Conservation (phyloP, 768 basidiomycete species). For the Leccinum broughii region DNA sequence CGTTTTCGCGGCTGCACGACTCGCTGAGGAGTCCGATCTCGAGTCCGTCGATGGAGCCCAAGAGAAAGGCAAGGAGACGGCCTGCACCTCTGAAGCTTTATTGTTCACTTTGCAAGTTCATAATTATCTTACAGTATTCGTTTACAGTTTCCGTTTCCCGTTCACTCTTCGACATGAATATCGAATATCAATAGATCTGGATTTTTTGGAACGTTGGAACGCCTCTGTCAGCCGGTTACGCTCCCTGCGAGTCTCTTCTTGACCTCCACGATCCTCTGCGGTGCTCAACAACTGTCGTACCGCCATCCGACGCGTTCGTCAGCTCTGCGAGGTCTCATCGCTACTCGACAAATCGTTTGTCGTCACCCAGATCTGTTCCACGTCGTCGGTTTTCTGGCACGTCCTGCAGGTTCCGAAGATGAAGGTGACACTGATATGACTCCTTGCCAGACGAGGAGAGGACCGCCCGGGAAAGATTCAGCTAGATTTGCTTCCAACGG, state of each 20-base stretch:
- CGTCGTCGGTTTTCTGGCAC: no score
- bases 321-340: no score
- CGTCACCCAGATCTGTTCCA: no score
- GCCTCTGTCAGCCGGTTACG: neutral
- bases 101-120: conserved; percentile 8
- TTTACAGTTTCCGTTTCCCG: neutral
- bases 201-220: neutral
- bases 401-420: no score
- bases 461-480: no score
- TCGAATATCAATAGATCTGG: conserved; percentile 27
- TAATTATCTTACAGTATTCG: neutral
- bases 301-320: no score
- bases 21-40: conserved; percentile 19
- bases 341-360: no score
- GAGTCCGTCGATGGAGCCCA: conserved; percentile 17
- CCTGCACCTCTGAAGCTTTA: conserved; percentile 45
- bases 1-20: conserved; percentile 22
- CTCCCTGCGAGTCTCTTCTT: neutral
- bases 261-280: no score
- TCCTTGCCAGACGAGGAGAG: no score
- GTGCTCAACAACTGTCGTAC: no score
- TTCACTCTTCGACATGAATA: conserved; percentile 17
- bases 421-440: no score
- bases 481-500: no score
- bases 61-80: conserved; percentile 38